Base-by-base conservation (phyloP, 495 filamentous ascomycete genomes). In the Penicillium roqueforti region DNA sequence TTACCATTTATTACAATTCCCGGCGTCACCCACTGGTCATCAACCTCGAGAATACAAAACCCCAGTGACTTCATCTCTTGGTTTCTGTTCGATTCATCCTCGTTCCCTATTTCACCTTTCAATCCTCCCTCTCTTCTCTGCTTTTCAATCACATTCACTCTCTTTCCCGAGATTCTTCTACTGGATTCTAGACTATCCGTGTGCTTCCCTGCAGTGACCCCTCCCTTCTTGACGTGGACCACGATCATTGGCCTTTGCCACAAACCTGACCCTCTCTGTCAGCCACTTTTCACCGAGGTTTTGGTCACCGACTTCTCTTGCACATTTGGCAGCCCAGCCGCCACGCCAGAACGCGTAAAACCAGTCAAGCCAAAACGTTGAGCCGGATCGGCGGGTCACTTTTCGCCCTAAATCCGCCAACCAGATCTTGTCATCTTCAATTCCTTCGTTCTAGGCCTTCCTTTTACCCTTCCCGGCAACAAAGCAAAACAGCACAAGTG, bases 141-240 rank as follows among this genome's bases (percentile, higher is more conserved):
- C 16, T 41, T 13, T 37, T 47, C 32, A 19, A 20, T 26, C 26
- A 8, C 28, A 44, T 42, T 31, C n/a, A 42, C 39, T 56, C 40
- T 53, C 50, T 28, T 25, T 29, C 22, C 26, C 8, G 4, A 19
- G 8, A 8, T 22, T 47, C n/a, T 48, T 25, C 7, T 4, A 48
- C 45, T 9, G 19, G 25, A 20, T 51, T 61, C 60, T 61, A 59
- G 60, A 61, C 62, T 57, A 0, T 31, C 28, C 28, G 28, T 11
- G 61, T 57, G 55, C 46, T 64, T 42, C 56, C 56, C 61, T 67
- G 63, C 61, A 60, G 63, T 54, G 38, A 53, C 16, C 47, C 59
- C 32, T 58, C 56, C 55, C 25, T 55, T 49, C 61, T 58, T 70
- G 73, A 76, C 73, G 73, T 76, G 73, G 73, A 64, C 65, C 45